These are phyloP conservation scores for Verticillium longisporum DNA, from an alignment of 2,329 filamentous ascomycete species.

Conservation along the genomic window DNA sequence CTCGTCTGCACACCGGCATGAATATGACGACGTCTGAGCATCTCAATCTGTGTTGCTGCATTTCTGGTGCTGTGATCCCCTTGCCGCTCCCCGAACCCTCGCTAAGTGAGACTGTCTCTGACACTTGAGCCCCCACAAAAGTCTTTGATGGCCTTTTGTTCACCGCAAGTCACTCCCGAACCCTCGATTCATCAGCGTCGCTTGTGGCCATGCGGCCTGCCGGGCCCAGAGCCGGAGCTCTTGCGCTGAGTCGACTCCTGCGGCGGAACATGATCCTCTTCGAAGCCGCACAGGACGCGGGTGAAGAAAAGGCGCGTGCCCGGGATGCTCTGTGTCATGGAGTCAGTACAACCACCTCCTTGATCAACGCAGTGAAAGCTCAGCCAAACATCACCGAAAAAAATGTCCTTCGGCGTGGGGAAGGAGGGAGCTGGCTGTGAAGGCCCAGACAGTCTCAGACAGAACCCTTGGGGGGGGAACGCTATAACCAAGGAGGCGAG, in stretches of 20 bases:
- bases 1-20: constrained; percentile 3
- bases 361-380: too few relatives aligned
- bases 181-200: background rate
- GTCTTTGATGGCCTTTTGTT: background rate
- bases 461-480: too few relatives aligned
- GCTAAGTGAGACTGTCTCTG: background rate
- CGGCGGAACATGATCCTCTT: constrained; percentile 16
- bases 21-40: constrained; percentile 2
- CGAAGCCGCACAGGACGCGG: constrained; percentile 47
- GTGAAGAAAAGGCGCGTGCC: constrained; percentile 50
- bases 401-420: too few relatives aligned
- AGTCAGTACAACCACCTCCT: background rate
- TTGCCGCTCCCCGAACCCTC: background rate
- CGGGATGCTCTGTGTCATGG: constrained; percentile 40
- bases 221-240: background rate
- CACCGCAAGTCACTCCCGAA: background rate
- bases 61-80: background rate
- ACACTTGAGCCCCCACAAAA: background rate
- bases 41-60: background rate
- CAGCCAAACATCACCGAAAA: too few relatives aligned
- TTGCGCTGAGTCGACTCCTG: constrained; percentile 10
- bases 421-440: too few relatives aligned
- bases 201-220: background rate
- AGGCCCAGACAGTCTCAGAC: too few relatives aligned
- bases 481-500: too few relatives aligned